These are phyloP conservation scores for Sherardia arvensis DNA, from an alignment of 257 asterid genomes.

Conservation along the genomic window DNA sequence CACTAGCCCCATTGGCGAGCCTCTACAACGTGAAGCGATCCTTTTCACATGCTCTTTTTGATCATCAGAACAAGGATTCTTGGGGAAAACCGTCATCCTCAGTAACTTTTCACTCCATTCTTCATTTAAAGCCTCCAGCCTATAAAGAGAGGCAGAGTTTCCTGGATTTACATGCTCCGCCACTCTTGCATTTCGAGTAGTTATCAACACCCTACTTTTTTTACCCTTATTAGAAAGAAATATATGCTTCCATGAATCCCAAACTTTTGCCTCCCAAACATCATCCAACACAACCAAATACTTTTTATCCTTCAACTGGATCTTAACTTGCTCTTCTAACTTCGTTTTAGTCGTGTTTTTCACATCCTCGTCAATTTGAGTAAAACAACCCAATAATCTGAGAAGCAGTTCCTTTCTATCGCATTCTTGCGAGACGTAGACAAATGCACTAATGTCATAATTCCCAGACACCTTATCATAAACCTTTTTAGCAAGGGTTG, in stretches of 20 bases:
- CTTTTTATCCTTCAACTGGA: conserved; percentile 20
- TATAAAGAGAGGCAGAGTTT: neutral
- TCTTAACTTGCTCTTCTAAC: conserved; percentile 23
- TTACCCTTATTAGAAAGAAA: neutral
- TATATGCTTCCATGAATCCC: neutral
- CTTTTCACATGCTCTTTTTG: neutral
- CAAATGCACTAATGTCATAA: conserved; percentile 36
- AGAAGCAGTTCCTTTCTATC: conserved; percentile 40
- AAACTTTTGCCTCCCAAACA: conserved; percentile 24
- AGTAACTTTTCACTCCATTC: conserved; percentile 4
- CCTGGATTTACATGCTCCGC: neutral
- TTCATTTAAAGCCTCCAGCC: neutral
- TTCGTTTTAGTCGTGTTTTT: conserved; percentile 23
- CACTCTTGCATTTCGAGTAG: neutral
- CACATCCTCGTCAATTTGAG: conserved; percentile 18
- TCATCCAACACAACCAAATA: conserved; percentile 54
- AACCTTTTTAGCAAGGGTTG: conserved; percentile 18
- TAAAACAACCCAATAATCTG: conserved; percentile 18
- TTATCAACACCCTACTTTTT: neutral
- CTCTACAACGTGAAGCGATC: conserved; percentile 15
- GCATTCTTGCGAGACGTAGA: conserved; percentile 41
- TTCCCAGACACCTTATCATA: conserved; percentile 25
- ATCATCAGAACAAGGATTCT: neutral
- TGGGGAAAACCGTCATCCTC: neutral
- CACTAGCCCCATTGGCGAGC: conserved; percentile 42